A percentile compares a stretch with the other conserved stretches of the same genome.
phyloP scores from a whole-genome alignment of 2,329 filamentous ascomycete species.

The Blumeria graminis region DNA sequence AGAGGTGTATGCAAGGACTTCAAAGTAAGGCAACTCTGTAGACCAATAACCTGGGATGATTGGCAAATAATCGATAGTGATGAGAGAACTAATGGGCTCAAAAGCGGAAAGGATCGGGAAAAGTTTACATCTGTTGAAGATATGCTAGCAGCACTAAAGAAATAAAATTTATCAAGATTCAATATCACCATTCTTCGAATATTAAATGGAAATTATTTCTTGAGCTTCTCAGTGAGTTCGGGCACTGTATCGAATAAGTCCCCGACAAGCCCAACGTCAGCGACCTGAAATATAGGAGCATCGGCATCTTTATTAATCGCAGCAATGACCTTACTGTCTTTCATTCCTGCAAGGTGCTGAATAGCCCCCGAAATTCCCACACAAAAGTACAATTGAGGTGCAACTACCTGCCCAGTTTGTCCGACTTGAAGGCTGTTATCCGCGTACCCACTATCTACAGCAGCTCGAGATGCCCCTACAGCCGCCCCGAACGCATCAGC shows the following conservation, averaged over 20 bases:
- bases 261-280: slow-evolving; percentile 83
- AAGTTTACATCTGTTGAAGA: slow-evolving; percentile 33
- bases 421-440: slow-evolving; percentile 97
- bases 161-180: slow-evolving; percentile 8
- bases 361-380: slow-evolving; percentile 94
- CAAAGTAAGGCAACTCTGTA: slow-evolving; percentile 27
- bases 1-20: slow-evolving; percentile 40
- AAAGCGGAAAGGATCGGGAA: slow-evolving; percentile 53
- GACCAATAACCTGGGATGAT: slow-evolving; percentile 54
- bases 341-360: slow-evolving; percentile 97
- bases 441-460: slow-evolving; percentile 89
- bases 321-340: slow-evolving; percentile 98
- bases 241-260: slow-evolving; percentile 92
- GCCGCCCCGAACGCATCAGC: slow-evolving; percentile 88
- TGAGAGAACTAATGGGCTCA: slow-evolving; percentile 42
- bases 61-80: slow-evolving; percentile 69
- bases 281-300: slow-evolving; percentile 94
- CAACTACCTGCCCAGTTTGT: slow-evolving; percentile 96
- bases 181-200: slow-evolving; percentile 25
- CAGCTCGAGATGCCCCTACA: slow-evolving; percentile 80
- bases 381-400: slow-evolving; percentile 82
- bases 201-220: slow-evolving; percentile 22
- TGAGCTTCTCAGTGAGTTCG: slow-evolving; percentile 87
- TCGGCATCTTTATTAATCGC: slow-evolving; percentile 96
- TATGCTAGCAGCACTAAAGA: slow-evolving; percentile 30